Base-by-base conservation (phyloP, 805 yeast genomes). In the Myxozyma mucilagina region DNA sequence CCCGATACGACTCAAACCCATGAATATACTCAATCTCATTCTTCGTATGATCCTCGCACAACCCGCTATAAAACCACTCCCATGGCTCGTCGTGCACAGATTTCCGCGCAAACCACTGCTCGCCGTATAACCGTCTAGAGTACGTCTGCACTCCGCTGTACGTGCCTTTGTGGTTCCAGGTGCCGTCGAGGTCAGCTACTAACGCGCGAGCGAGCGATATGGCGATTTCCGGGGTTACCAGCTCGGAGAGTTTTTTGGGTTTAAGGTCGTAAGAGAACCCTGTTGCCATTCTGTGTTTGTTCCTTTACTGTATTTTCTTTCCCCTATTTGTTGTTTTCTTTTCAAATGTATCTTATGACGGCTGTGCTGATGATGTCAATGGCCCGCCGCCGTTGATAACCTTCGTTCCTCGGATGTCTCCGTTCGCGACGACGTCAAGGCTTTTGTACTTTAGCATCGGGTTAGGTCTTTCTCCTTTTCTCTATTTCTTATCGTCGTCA, bases 21-120 rank as follows among this genome's bases (percentile, higher is more conserved):
- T 69, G 69, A 43, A 76, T 77, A 59, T 76, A 77, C 56, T 76
- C 66, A 35, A 71, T 68, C 63, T 77, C 80, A 53, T 76, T 68
- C 49, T 69, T 71, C 9, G 79, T 76, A 60, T 77, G 80, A 61
- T 76, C 65, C 5, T 71, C 66, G n/a, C 70, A 65, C 7, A 77
- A 48, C 6, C 74, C 72, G 42, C 53, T 55, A 42, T 57, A 59
- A 64, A 75, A 69, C 54, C 61, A 53, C 20, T 68, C 72, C 61
- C 69, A 76, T 1, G 71, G 59, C 53, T 70, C 73, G 13, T 57
- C 55, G 60, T 76, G 78, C 14, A 60, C 53, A 13, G 76, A 72
- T 9, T 66, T 69, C 6, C 79, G 69, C 10, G 77, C 76, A 49
- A 71, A 72, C 79, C 79, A 76, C 64, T 68, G 74, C 38, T 73